phyloP scores from a whole-genome alignment of 2,329 filamentous ascomycete species.

The Nothophaeocryptopus gaeumannii region DNA sequence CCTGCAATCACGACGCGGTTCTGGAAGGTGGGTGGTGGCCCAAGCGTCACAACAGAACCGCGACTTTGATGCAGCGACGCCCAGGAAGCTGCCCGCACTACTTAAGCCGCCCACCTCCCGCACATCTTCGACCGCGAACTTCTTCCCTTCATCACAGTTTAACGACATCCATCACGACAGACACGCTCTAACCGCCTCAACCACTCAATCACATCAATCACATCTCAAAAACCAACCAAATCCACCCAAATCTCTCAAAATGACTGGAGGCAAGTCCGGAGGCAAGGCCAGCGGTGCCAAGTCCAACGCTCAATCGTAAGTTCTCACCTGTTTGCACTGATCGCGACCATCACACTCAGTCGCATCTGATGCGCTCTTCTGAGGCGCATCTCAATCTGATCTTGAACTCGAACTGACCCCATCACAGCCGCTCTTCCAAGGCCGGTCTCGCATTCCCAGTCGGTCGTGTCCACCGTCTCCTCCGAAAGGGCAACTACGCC shows the following conservation, averaged over 20 bases:
- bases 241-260: constrained; percentile 64
- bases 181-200: constrained; percentile 21
- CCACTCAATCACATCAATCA: constrained; percentile 30
- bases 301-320: constrained; percentile 94
- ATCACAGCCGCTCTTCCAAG: constrained; percentile 88
- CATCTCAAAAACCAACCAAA: constrained; percentile 34
- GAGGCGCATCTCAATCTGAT: constrained; percentile 22
- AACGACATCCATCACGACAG: constrained; percentile 37
- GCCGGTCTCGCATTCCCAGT: constrained; percentile 98
- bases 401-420: constrained; percentile 42
- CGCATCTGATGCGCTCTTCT: constrained; percentile 44
- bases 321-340: constrained; percentile 34
- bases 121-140: constrained; percentile 20
- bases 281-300: constrained; percentile 99
- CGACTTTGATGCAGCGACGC: constrained; percentile 13
- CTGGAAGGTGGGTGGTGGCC: constrained; percentile 12
- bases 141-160: constrained; percentile 39
- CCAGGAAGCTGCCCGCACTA: constrained; percentile 17
- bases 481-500: constrained; percentile 99
- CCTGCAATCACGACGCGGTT: constrained; percentile 14
- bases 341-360: constrained; percentile 21
- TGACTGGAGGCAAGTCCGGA: constrained; percentile 99
- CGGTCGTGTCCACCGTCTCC: constrained; percentile 97
- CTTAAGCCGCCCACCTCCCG: constrained; percentile 18
- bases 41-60: constrained; percentile 7